Conservation (phyloP, 345 rosid genomes). For the Alliaria petiolata region DNA sequence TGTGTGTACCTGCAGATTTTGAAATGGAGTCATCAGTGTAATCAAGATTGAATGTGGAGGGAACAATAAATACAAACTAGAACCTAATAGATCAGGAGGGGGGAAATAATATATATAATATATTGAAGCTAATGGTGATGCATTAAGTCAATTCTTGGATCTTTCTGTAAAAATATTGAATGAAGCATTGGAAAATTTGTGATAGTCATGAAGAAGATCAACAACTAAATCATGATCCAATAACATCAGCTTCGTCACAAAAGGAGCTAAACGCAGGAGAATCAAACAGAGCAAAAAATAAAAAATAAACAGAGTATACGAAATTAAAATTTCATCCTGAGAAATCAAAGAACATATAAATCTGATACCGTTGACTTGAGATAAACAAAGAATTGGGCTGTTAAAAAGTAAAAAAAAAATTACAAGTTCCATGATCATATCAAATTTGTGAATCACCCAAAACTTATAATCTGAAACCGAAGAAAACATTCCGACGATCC, state of each 20-base stretch:
- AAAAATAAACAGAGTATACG: background rate
- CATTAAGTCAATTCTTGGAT: background rate
- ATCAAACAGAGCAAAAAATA: background rate
- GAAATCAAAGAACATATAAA: conserved; percentile 6
- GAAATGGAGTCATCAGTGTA: conserved; percentile 7
- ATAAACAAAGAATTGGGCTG: background rate
- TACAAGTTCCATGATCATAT: background rate
- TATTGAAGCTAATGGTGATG: background rate
- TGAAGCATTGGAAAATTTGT: background rate
- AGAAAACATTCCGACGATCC: conserved; percentile 20
- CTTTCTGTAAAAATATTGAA: background rate
- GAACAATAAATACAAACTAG: background rate
- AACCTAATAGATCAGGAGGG: background rate
- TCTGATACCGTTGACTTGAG: background rate
- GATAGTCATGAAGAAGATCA: background rate
- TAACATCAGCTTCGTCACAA: background rate
- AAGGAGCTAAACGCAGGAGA: background rate
- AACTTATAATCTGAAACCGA: background rate
- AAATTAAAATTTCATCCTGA: background rate
- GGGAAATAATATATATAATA: background rate
- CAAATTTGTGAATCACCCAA: background rate
- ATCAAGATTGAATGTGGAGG: background rate
- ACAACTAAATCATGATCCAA: background rate
- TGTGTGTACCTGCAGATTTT: conserved; percentile 31
- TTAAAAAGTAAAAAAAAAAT: background rate